Percentiles rank a stretch among this genome's conserved stretches.
phyloP scores from a whole-genome alignment of 441 rosid species.

The Gossypium davidsonii region DNA sequence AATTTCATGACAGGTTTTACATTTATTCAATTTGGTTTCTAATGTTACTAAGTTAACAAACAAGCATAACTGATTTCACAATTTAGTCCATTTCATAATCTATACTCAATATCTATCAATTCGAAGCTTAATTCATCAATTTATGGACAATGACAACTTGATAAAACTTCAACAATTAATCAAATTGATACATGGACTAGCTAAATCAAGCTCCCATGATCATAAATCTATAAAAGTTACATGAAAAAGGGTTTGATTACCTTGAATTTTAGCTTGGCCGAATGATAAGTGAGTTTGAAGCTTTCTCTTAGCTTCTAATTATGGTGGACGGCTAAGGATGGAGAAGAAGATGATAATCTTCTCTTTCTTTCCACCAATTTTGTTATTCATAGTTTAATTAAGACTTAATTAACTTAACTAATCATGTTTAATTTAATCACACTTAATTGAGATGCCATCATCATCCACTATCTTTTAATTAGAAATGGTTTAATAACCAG shows the following conservation, averaged over 20 bases:
- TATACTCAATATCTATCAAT: no score
- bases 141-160: no score
- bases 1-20: no score
- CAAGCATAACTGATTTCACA: no score
- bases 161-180: no score
- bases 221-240: not conserved
- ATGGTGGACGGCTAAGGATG: not conserved
- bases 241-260: not conserved
- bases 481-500: not conserved
- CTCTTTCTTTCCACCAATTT: not conserved
- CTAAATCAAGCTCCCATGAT: no score
- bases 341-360: not conserved
- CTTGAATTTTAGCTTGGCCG: not conserved
- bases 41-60: no score
- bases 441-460: not conserved
- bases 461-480: not conserved
- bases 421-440: not conserved
- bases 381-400: not conserved
- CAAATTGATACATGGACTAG: no score
- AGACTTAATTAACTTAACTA: not conserved
- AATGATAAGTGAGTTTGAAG: not conserved
- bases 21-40: no score
- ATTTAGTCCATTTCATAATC: no score
- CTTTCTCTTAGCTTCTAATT: not conserved
- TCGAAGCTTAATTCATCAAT: no score